These are phyloP conservation scores for Aspergillus eucalypticola DNA, from an alignment of 2,329 filamentous ascomycete species.

Conservation along the genomic window DNA sequence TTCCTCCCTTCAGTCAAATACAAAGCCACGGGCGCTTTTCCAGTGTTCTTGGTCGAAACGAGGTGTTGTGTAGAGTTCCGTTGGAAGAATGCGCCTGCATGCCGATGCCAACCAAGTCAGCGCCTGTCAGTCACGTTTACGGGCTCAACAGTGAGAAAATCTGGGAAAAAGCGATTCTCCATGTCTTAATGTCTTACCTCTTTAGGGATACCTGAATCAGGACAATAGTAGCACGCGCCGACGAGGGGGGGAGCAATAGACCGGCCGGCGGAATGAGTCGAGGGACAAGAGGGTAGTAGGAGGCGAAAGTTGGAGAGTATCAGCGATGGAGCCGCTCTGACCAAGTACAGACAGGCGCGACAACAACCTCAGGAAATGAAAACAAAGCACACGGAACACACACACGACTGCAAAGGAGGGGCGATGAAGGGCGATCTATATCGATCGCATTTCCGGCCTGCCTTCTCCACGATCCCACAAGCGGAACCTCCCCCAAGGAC, in stretches of 20 bases:
- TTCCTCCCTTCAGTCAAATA: background rate
- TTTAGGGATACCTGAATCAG: background rate
- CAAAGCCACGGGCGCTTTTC: background rate
- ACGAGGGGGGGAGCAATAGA: background rate
- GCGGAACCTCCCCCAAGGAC: constrained; percentile 8
- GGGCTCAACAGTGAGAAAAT: background rate
- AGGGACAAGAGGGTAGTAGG: background rate
- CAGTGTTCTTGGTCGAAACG: background rate
- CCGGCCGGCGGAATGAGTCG: background rate
- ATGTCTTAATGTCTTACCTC: background rate
- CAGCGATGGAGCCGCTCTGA: constrained; percentile 4
- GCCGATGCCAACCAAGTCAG: constrained; percentile 6
- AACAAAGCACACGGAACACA: background rate
- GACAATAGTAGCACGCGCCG: background rate
- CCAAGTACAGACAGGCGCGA: background rate
- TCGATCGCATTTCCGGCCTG: constrained; percentile 7
- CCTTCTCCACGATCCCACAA: constrained; percentile 17
- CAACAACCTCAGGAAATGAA: background rate
- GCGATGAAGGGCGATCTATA: background rate
- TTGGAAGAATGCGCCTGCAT: constrained; percentile 13
- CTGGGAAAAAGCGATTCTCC: background rate
- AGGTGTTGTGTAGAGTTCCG: constrained; percentile 5
- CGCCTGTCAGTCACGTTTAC: constrained; percentile 1
- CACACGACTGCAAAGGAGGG: background rate
- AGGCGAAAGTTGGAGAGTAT: background rate